Conservation (phyloP, 768 basidiomycete genomes). For the Leccinum subtestaceum region DNA sequence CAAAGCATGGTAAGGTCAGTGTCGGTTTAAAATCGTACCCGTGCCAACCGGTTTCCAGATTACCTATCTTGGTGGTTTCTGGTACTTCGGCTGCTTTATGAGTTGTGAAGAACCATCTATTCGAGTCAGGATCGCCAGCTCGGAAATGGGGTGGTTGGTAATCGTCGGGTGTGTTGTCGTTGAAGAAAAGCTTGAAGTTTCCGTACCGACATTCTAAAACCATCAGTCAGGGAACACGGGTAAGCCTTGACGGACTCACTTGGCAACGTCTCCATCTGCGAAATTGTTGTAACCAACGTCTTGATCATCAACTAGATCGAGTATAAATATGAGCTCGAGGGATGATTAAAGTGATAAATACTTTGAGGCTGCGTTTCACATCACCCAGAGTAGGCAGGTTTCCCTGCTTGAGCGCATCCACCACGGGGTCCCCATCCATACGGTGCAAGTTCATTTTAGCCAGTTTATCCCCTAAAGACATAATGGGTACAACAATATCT, state of each 20-base stretch:
- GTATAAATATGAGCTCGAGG: background rate
- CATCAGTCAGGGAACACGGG: conserved; percentile 1
- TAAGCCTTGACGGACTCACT: conserved; percentile 42
- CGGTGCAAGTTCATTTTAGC: conserved; percentile 47
- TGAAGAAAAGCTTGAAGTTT: conserved; percentile 87
- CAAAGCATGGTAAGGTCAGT: background rate
- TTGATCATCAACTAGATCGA: conserved; percentile 62
- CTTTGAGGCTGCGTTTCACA: conserved; percentile 81
- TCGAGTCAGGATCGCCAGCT: conserved; percentile 64
- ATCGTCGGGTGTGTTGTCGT: conserved; percentile 70
- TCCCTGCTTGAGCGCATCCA: conserved; percentile 56
- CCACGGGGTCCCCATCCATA: conserved; percentile 51
- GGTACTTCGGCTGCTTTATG: conserved; percentile 71
- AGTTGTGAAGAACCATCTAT: conserved; percentile 81
- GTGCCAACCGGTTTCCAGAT: conserved; percentile 70
- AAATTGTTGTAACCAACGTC: conserved; percentile 73
- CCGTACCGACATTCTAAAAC: conserved; percentile 71
- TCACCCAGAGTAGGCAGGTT: conserved; percentile 71
- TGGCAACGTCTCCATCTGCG: conserved; percentile 76
- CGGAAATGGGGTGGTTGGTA: conserved; percentile 85
- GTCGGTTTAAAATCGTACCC: conserved; percentile 40
- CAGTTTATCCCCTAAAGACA: conserved; percentile 66
- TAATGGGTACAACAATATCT: conserved; percentile 57
- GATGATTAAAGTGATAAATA: conserved; percentile 21
- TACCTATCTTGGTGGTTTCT: conserved; percentile 68